Conservation (phyloP, 495 filamentous ascomycete genomes). For the Pyrenula aspistea region DNA sequence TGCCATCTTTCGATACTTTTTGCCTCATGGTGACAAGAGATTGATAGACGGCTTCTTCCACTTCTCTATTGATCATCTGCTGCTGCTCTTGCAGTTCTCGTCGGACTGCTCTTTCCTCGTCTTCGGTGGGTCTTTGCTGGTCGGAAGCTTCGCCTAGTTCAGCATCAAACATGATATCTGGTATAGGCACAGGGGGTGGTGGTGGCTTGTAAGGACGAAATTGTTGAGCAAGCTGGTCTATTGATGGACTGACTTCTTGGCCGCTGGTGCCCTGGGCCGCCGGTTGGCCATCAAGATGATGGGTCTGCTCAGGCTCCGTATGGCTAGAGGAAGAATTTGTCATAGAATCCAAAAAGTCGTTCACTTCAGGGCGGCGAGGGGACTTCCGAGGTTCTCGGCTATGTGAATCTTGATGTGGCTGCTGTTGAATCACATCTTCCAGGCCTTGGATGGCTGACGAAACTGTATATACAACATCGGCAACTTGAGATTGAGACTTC, state of each 20-base stretch:
- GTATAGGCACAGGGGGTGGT: constrained; percentile 53
- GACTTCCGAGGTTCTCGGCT: not conserved
- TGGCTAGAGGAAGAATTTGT: constrained; percentile 31
- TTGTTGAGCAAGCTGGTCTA: constrained; percentile 41
- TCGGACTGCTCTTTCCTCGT: constrained; percentile 10
- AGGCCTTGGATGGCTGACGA: constrained; percentile 59
- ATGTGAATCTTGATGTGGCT: constrained; percentile 23
- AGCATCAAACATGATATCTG: constrained; percentile 18
- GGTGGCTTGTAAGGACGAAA: constrained; percentile 72
- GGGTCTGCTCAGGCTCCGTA: constrained; percentile 24
- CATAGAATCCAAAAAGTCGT: constrained; percentile 34
- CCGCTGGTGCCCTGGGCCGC: constrained; percentile 12
- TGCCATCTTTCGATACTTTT: not conserved
- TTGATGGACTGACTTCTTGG: constrained; percentile 27
- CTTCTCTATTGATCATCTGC: not conserved
- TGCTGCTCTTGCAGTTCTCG: constrained; percentile 8
- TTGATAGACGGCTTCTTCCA: constrained; percentile 10
- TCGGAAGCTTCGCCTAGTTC: constrained; percentile 18
- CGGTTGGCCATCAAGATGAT: constrained; percentile 30
- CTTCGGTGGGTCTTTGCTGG: constrained; percentile 1
- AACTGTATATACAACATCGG: constrained; percentile 69
- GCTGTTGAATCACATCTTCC: constrained; percentile 43
- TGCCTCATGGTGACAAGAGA: not conserved
- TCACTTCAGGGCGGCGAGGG: constrained; percentile 2
- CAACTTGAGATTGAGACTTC: constrained; percentile 29